A percentile compares a stretch with the other conserved stretches of the same genome.
These are phyloP conservation scores for Plasmodium vivax DNA, from an alignment of 169 alveolate genomes.

Conservation along the genomic window DNA sequence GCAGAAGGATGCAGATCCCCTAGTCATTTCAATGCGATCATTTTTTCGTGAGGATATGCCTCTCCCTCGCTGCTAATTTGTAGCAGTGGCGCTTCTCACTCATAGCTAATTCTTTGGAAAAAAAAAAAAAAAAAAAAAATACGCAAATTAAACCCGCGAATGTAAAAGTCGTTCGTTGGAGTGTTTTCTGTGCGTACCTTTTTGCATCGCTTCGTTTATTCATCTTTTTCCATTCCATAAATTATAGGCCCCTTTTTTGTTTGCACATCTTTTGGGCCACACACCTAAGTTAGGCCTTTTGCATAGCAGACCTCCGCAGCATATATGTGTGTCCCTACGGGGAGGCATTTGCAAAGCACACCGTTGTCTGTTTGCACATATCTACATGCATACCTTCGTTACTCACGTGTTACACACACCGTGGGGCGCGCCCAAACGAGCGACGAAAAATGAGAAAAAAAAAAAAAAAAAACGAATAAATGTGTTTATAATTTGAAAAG, in stretches of 20 bases:
- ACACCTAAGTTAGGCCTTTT: neutral
- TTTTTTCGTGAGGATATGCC: neutral
- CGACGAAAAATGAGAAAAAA: neutral
- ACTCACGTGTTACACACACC: neutral
- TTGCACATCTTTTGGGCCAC: neutral
- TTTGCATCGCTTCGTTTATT: neutral
- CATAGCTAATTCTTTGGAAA: neutral
- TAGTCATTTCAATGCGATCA: neutral
- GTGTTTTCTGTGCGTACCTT: neutral
- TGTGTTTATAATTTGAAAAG: neutral
- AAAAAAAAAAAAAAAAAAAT: no score
- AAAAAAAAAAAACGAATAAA: neutral
- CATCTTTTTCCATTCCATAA: neutral
- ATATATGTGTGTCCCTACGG: neutral
- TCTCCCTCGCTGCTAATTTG: neutral
- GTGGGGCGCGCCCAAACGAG: neutral
- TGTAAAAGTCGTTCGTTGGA: neutral
- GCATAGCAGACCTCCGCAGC: neutral
- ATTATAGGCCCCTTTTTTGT: neutral
- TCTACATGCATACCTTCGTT: neutral
- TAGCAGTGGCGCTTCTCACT: neutral
- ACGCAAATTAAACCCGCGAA: neutral
- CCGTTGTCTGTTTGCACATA: neutral
- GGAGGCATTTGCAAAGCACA: neutral
- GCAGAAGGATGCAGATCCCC: neutral